Conservation (phyloP, 2,329 filamentous ascomycete species). For the Thielaviopsis ethacetica region DNA sequence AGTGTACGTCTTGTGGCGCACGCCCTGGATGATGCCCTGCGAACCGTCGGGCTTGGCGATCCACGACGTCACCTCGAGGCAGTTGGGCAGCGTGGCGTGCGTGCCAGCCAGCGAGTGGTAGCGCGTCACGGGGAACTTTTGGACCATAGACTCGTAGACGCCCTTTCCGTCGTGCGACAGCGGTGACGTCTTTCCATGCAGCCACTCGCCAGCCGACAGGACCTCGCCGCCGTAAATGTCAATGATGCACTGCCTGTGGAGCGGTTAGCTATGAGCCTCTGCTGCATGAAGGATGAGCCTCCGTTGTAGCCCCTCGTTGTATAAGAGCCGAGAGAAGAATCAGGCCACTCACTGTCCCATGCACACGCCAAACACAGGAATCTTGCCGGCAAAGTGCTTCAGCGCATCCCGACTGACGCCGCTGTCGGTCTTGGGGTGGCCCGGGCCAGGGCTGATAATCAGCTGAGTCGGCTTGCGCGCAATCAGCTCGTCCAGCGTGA, state of each 20-base stretch:
- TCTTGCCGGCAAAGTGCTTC: slow-evolving; percentile 78
- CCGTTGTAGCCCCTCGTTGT: not conserved
- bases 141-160: slow-evolving; percentile 68
- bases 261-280: not conserved
- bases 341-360: slow-evolving; percentile 66
- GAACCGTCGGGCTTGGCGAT: slow-evolving; percentile 60
- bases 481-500: slow-evolving; percentile 70
- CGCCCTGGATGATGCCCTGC: slow-evolving; percentile 87
- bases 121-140: slow-evolving; percentile 73
- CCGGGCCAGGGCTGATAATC: slow-evolving; percentile 87
- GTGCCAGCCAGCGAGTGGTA: slow-evolving; percentile 96
- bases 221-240: slow-evolving; percentile 85
- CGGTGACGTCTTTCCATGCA: slow-evolving; percentile 92
- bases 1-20: slow-evolving; percentile 77
- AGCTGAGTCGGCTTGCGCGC: slow-evolving; percentile 78
- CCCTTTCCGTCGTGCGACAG: slow-evolving; percentile 80
- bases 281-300: too few species aligned
- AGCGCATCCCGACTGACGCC: slow-evolving; percentile 90
- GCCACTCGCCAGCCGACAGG: slow-evolving; percentile 81
- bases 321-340: not conserved
- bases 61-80: slow-evolving; percentile 82
- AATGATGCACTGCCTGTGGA: slow-evolving; percentile 73
- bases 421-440: slow-evolving; percentile 80
- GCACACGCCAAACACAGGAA: slow-evolving; percentile 92
- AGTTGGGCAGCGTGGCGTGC: slow-evolving; percentile 68